Percentiles rank a stretch among this genome's conserved stretches.
Conservation (phyloP, 148 eudicot species). For the Linanthus parryae region DNA sequence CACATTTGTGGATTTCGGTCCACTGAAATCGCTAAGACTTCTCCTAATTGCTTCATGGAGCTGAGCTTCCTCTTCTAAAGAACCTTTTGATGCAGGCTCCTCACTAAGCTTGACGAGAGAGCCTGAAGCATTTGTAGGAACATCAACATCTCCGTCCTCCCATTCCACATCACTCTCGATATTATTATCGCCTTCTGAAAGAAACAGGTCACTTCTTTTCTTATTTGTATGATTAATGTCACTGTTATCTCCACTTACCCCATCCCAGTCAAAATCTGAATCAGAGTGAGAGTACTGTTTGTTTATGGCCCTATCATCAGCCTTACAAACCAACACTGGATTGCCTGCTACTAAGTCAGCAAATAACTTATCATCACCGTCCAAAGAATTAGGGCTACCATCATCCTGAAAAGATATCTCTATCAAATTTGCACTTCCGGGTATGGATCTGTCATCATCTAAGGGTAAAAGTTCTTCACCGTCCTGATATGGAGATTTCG, state of each 20-base stretch:
- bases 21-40: conserved; percentile 55
- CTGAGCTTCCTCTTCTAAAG: conserved; percentile 66
- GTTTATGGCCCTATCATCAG: conserved; percentile 18
- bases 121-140: conserved; percentile 20
- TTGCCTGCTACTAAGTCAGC: conserved; percentile 59
- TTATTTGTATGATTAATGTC: conserved; percentile 11
- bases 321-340: conserved; percentile 22
- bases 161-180: conserved; percentile 52
- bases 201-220: conserved; percentile 14
- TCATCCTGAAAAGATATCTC: conserved; percentile 69
- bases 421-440: conserved; percentile 28
- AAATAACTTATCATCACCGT: conserved; percentile 69
- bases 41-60: conserved; percentile 77
- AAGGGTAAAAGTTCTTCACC: conserved; percentile 12
- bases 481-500: conserved; percentile 10
- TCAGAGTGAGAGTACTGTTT: conserved; percentile 23
- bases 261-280: conserved; percentile 85
- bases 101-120: conserved; percentile 17
- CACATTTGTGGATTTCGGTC: conserved; percentile 15
- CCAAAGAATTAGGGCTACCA: conserved; percentile 22
- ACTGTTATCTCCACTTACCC: conserved; percentile 25
- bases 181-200: conserved; percentile 20
- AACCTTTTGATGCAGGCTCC: conserved; percentile 50
- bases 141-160: conserved; percentile 40
- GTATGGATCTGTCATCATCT: conserved; percentile 13